A percentile compares a stretch with the other conserved stretches of the same genome.
These are phyloP conservation scores for Penicillium macrosclerotiorum DNA, from an alignment of 495 filamentous ascomycete genomes.

Conservation along the genomic window DNA sequence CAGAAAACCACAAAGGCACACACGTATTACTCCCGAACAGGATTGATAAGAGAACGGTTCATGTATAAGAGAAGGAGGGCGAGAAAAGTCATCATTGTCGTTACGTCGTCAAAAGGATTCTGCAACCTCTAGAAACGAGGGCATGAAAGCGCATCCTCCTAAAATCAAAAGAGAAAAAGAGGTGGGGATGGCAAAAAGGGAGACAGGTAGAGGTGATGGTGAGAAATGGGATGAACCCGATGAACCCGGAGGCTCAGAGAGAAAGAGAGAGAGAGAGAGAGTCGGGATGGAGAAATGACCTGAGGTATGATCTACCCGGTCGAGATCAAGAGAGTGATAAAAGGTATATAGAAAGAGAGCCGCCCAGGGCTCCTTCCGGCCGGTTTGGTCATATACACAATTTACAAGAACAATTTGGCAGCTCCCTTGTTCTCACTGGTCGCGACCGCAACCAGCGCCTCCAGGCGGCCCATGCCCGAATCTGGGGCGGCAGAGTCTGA, in stretches of 20 bases:
- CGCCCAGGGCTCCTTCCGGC: too few species aligned
- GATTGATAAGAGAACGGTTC: conserved; percentile 17
- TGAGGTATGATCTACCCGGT: too few species aligned
- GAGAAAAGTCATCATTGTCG: conserved; percentile 42
- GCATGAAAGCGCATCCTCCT: background rate
- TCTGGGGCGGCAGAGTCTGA: conserved; percentile 27
- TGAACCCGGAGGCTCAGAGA: conserved; percentile 3
- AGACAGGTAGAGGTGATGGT: background rate
- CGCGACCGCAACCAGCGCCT: conserved; percentile 86
- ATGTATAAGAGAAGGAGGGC: too few species aligned
- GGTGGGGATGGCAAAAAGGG: background rate
- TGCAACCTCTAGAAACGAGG: background rate
- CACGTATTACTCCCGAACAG: conserved; percentile 1
- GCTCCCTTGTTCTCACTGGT: conserved; percentile 73
- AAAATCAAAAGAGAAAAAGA: conserved; percentile 2
- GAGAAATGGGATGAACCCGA: too few species aligned
- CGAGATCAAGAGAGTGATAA: too few species aligned
- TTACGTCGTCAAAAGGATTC: conserved; percentile 37
- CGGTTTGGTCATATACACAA: conserved; percentile 14
- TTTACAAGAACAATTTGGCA: conserved; percentile 40
- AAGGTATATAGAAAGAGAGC: too few species aligned
- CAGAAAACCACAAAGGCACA: conserved; percentile 14
- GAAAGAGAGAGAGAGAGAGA: conserved; percentile 6
- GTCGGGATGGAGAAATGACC: conserved; percentile 6
- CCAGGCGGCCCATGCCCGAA: conserved; percentile 66